These are phyloP conservation scores for Plasmodium falciparum DNA, from an alignment of 169 alveolate species.

Conservation along the genomic window DNA sequence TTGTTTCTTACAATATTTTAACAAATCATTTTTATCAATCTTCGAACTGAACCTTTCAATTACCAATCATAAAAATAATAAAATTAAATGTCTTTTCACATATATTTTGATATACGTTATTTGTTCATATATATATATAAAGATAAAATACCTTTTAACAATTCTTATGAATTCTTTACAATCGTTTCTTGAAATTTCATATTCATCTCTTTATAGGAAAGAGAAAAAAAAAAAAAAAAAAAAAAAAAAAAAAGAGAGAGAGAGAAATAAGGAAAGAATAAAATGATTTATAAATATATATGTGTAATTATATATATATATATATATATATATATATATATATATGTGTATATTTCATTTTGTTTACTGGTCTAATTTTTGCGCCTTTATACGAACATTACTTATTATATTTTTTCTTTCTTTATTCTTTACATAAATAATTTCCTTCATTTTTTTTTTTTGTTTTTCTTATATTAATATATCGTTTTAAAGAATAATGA, in stretches of 20 bases:
- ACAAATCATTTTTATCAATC: constrained; percentile 20
- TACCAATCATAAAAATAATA: not conserved
- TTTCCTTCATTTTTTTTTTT: too few species aligned
- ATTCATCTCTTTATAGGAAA: not conserved
- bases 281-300: not conserved
- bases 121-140: too few species aligned
- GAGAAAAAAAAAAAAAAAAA: constrained; percentile 1
- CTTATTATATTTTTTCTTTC: constrained; percentile 8
- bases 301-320: not conserved
- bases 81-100: not conserved
- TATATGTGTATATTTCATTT: constrained; percentile 1
- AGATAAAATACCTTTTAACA: constrained; percentile 30
- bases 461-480: too few species aligned
- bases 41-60: constrained; percentile 15
- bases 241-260: not conserved
- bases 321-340: not conserved
- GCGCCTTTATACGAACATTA: constrained; percentile 44
- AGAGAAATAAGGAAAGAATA: too few species aligned
- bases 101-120: not conserved
- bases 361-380: constrained; percentile 48
- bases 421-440: not conserved
- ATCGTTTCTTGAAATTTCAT: constrained; percentile 39
- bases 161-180: constrained; percentile 47
- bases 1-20: constrained; percentile 23
- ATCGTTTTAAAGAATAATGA: too few species aligned